Percentiles rank a stretch among this genome's conserved stretches.
Conservation (phyloP, 2,329 filamentous ascomycete genomes). For the Cadophora sp. region DNA sequence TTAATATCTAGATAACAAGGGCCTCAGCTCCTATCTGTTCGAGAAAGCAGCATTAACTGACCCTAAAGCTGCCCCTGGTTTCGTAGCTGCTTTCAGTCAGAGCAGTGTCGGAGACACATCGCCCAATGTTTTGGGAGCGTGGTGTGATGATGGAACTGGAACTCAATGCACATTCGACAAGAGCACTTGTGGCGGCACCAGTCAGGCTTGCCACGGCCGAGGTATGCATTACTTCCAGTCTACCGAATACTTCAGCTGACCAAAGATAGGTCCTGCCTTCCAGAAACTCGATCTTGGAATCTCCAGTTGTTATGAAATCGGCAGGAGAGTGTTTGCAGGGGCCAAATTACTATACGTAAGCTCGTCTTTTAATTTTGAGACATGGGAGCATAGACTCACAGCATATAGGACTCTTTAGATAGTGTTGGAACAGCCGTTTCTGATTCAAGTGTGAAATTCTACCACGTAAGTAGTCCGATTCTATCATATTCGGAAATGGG, state of each 20-base stretch:
- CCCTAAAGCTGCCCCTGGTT: slow-evolving; percentile 65
- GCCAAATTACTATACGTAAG: slow-evolving; percentile 62
- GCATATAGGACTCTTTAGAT: slow-evolving; percentile 39
- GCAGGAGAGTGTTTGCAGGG: slow-evolving; percentile 69
- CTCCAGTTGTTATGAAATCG: slow-evolving; percentile 79
- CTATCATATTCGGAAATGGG: neutral
- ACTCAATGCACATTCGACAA: slow-evolving; percentile 76
- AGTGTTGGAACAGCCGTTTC: slow-evolving; percentile 53
- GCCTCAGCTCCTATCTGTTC: slow-evolving; percentile 83
- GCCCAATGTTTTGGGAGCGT: slow-evolving; percentile 85
- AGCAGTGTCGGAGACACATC: slow-evolving; percentile 90
- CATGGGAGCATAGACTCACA: slow-evolving; percentile 8
- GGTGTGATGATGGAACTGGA: slow-evolving; percentile 84
- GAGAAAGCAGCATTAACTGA: slow-evolving; percentile 70
- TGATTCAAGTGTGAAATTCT: slow-evolving; percentile 74
- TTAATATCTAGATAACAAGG: slow-evolving; percentile 78
- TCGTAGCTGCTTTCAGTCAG: slow-evolving; percentile 92
- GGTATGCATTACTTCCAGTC: slow-evolving; percentile 44
- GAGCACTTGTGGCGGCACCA: slow-evolving; percentile 78
- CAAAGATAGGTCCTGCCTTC: slow-evolving; percentile 63
- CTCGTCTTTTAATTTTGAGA: neutral
- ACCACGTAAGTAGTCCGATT: slow-evolving; percentile 58
- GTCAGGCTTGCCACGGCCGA: slow-evolving; percentile 73
- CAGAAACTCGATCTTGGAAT: slow-evolving; percentile 72
- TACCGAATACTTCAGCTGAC: neutral